These are phyloP conservation scores for Mycena filopes DNA, from an alignment of 768 basidiomycete genomes.

Conservation along the genomic window DNA sequence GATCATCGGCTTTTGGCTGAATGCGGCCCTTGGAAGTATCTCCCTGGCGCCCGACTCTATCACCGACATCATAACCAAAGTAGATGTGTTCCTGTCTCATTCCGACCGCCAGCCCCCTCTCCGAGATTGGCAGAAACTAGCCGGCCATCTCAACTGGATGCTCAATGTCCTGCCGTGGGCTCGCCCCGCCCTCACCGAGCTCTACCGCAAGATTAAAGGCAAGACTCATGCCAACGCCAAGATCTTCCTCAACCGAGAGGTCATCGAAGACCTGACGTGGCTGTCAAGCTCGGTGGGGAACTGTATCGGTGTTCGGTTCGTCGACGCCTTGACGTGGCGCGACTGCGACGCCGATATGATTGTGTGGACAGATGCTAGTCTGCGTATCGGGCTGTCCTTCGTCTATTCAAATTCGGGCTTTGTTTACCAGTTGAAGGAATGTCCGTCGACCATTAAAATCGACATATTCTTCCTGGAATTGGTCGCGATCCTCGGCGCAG, in stretches of 20 bases:
- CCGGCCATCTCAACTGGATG: constrained; percentile 49
- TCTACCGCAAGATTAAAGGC: constrained; percentile 31
- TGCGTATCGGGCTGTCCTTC: background rate
- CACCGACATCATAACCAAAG: constrained; percentile 27
- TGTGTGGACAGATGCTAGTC: constrained; percentile 14
- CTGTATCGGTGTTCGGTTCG: constrained; percentile 4
- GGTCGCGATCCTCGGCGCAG: constrained; percentile 36
- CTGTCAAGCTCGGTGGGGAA: background rate
- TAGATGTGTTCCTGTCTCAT: background rate
- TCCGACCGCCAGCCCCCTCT: constrained; percentile 13
- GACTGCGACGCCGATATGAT: constrained; percentile 14
- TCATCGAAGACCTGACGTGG: constrained; percentile 7
- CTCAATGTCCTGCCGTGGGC: constrained; percentile 39
- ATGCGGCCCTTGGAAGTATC: constrained; percentile 40
- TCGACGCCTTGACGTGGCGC: background rate
- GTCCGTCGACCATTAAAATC: background rate
- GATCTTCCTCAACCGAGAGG: constrained; percentile 6
- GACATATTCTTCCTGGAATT: constrained; percentile 32
- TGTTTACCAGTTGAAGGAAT: constrained; percentile 2
- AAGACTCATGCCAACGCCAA: background rate
- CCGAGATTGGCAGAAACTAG: constrained; percentile 42
- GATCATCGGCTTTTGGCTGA: constrained; percentile 51
- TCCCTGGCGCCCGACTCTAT: constrained; percentile 32
- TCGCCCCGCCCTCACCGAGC: constrained; percentile 28
- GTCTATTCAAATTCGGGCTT: constrained; percentile 9